These are phyloP conservation scores for Tricholoma sp. DNA, from an alignment of 768 basidiomycete species.

Conservation along the genomic window DNA sequence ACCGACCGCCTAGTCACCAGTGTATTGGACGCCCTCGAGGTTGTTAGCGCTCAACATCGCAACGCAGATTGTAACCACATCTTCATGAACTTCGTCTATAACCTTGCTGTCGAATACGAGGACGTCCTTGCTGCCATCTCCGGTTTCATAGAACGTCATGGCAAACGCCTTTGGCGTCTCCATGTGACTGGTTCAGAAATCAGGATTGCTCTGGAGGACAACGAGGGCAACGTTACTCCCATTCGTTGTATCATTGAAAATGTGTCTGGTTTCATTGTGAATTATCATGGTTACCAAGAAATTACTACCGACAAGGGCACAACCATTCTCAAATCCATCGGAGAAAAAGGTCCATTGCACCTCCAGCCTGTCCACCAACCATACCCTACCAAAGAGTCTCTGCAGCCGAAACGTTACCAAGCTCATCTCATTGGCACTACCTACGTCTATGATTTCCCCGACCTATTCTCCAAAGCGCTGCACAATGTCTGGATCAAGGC, in stretches of 20 bases:
- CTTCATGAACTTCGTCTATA: slow-evolving; percentile 99
- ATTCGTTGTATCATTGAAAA: slow-evolving; percentile 99
- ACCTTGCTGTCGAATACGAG: slow-evolving; percentile 90
- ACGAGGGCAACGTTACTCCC: slow-evolving; percentile 90
- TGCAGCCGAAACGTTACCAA: slow-evolving; percentile 98
- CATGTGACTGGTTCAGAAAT: slow-evolving; percentile 99
- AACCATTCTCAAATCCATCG: slow-evolving; percentile 95
- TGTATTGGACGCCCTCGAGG: slow-evolving; percentile 91
- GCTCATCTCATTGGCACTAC: slow-evolving; percentile 98
- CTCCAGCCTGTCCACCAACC: slow-evolving; percentile 90
- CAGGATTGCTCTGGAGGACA: slow-evolving; percentile 90
- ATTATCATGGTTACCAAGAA: slow-evolving; percentile 97
- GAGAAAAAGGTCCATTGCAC: slow-evolving; percentile 95
- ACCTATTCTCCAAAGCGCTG: slow-evolving; percentile 95
- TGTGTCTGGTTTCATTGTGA: slow-evolving; percentile 97
- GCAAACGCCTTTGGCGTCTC: slow-evolving; percentile 96
- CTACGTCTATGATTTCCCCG: slow-evolving; percentile 99
- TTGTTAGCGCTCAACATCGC: slow-evolving; percentile 84
- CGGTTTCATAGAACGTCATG: slow-evolving; percentile 99
- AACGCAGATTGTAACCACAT: slow-evolving; percentile 98
- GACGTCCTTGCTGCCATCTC: slow-evolving; percentile 95
- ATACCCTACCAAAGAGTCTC: slow-evolving; percentile 95
- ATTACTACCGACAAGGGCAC: slow-evolving; percentile 94
- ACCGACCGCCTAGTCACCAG: slow-evolving; percentile 94
- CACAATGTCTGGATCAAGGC: slow-evolving; percentile 88